Conservation (phyloP, 2,329 filamentous ascomycete genomes). For the Diplodia sapinea region DNA sequence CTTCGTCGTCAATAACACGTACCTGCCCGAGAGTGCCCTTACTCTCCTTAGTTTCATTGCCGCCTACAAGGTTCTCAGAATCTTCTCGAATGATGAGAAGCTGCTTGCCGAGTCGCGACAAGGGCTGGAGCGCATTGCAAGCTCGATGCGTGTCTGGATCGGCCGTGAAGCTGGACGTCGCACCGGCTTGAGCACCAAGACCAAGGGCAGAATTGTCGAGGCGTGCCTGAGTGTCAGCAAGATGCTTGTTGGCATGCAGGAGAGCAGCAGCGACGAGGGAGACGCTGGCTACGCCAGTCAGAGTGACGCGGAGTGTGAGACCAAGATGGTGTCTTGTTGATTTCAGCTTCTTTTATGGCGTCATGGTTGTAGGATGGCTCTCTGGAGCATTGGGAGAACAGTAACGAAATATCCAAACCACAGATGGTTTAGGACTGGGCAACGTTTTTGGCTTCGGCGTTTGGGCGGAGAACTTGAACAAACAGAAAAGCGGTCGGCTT, state of each 20-base stretch:
- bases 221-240: conserved; percentile 52
- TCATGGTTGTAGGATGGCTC: conserved; percentile 3
- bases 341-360: conserved; percentile 21
- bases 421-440: background rate
- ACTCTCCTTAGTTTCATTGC: conserved; percentile 56
- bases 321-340: conserved; percentile 14
- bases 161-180: conserved; percentile 51
- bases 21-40: conserved; percentile 43
- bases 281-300: conserved; percentile 43
- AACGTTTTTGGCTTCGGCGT: conserved; percentile 10
- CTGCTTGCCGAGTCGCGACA: conserved; percentile 43
- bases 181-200: conserved; percentile 49
- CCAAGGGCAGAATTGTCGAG: conserved; percentile 48
- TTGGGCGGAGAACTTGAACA: conserved; percentile 15
- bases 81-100: conserved; percentile 44
- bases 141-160: conserved; percentile 54
- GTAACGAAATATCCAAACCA: conserved; percentile 18
- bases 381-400: conserved; percentile 9
- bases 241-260: conserved; percentile 49
- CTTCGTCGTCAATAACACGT: conserved; percentile 49
- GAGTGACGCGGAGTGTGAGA: conserved; percentile 29
- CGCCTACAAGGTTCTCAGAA: conserved; percentile 49
- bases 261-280: conserved; percentile 35
- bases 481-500: conserved; percentile 18
- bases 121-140: conserved; percentile 53